phyloP scores from a whole-genome alignment of 805 yeast species.

The Candida krabiensis region DNA sequence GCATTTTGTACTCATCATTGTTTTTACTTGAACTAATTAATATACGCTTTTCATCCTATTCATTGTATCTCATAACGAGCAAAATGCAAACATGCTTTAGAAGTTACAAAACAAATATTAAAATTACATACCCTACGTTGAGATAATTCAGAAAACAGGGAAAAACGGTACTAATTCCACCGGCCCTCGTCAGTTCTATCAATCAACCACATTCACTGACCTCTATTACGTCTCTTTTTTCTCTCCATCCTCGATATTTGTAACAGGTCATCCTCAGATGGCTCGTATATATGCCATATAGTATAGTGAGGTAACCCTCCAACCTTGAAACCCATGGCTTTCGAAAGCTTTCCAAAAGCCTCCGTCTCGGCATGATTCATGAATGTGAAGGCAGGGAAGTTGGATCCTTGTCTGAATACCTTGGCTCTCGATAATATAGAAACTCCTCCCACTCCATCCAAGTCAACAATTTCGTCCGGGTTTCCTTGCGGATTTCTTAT shows the following conservation, averaged over 20 bases:
- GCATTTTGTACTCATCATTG: not conserved
- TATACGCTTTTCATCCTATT: no score
- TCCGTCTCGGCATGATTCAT: slow-evolving; percentile 87
- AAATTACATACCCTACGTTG: not conserved
- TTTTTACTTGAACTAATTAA: no score
- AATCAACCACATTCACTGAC: slow-evolving; percentile 1
- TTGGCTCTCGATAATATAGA: slow-evolving; percentile 74
- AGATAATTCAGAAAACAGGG: no score
- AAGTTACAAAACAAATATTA: not conserved
- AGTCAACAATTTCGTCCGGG: slow-evolving; percentile 60
- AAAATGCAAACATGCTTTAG: not conserved
- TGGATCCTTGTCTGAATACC: slow-evolving; percentile 75
- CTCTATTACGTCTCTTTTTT: slow-evolving; percentile 46
- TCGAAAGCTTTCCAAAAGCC: slow-evolving; percentile 82
- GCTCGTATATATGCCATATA: slow-evolving; percentile 88
- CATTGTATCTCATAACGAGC: not conserved
- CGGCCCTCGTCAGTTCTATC: no score
- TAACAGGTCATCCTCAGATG: slow-evolving; percentile 78
- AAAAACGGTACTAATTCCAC: no score
- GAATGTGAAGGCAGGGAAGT: slow-evolving; percentile 82
- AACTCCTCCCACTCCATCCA: slow-evolving; percentile 89
- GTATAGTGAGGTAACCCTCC: slow-evolving; percentile 91
- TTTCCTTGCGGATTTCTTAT: slow-evolving; percentile 61
- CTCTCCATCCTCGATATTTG: slow-evolving; percentile 71
- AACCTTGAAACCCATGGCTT: slow-evolving; percentile 73